Evolutionary conservation across 2,329 filamentous ascomycete species (phyloP).

Genomic region (Teratosphaeria gauchensis): DNA sequence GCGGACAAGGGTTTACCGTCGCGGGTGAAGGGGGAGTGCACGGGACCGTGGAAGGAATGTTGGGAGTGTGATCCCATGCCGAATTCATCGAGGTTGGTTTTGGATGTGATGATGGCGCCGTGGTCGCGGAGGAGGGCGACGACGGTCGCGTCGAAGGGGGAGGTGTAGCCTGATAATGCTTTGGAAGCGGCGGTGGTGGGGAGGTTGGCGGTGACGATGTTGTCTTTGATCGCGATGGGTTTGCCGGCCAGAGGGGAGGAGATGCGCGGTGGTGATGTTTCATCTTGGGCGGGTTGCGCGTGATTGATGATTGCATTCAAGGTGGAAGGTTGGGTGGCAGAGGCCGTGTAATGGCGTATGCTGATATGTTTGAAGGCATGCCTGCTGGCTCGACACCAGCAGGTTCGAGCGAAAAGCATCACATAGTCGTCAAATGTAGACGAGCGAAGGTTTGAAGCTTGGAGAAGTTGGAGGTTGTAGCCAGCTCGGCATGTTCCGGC

Average conservation of each 20-base stretch:
- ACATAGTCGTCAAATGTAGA: not conserved
- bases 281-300: not conserved
- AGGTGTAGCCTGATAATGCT: conserved; percentile 57
- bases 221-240: conserved; percentile 41
- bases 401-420: not conserved
- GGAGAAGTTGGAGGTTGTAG: not conserved
- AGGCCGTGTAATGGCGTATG: not conserved
- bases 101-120: conserved; percentile 59
- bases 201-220: conserved; percentile 36
- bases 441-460: not conserved
- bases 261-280: not conserved
- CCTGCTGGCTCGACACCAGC: not conserved
- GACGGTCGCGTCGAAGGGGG: conserved; percentile 76
- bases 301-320: not conserved
- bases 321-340: not conserved
- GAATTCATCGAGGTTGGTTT: conserved; percentile 92
- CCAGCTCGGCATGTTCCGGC: not conserved
- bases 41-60: conserved; percentile 57
- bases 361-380: not conserved
- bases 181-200: conserved; percentile 73
- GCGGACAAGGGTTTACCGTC: conserved; percentile 46
- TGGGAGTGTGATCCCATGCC: conserved; percentile 83
- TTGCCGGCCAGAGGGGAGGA: conserved; percentile 18
- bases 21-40: conserved; percentile 42
- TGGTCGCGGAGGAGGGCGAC: conserved; percentile 55